Base-by-base conservation (phyloP, 805 yeast genomes). In the Soucietia sequanensis region DNA sequence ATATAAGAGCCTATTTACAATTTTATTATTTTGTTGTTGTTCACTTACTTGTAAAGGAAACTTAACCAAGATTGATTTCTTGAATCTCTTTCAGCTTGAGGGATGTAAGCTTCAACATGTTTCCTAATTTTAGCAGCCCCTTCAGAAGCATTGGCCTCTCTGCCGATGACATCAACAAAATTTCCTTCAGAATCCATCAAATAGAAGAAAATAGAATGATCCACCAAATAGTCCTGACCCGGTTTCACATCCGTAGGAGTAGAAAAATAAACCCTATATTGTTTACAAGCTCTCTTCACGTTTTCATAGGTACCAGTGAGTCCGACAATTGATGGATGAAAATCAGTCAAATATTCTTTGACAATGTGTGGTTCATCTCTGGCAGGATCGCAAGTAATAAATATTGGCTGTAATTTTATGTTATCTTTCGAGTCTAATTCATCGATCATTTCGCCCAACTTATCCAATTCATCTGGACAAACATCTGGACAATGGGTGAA, bases 141-240 rank as follows among this genome's bases (percentile, higher is more conserved):
- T 42, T 81, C 81, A 14, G 70, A 72, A 17, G 89, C 90, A 38
- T 81, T 86, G 47, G 81, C 86, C 52, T 91, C 91, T 60, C 95
- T 81, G 35, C 99, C 99, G 47, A 91, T 70, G 5, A 93, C 98
- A 58, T 91, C 96, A 31, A 91, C 84, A 54, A 88, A 93, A 54
- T 87, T 80, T 31, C 98, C 99, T 57, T 93, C 96, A n/a, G 96
- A 90, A 58, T 93, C 98, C 97, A 93, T 91, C 50, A 93, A 68
- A 55, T 93, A 93, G 65, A 91, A 91, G 77, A 93, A 93, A 39
- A 93, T 89, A 3, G 98, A 91, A 62, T 93, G 99, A 57, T 93
- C 99, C 21, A 93, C 99, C 42, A 93, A 71, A 56, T 93, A 93
- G 50, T 93, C 96, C 62, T 93, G 95, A 13, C 97, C 98, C 0